These are phyloP conservation scores for Gentiana dahurica DNA, from an alignment of 257 asterid genomes.

Conservation along the genomic window DNA sequence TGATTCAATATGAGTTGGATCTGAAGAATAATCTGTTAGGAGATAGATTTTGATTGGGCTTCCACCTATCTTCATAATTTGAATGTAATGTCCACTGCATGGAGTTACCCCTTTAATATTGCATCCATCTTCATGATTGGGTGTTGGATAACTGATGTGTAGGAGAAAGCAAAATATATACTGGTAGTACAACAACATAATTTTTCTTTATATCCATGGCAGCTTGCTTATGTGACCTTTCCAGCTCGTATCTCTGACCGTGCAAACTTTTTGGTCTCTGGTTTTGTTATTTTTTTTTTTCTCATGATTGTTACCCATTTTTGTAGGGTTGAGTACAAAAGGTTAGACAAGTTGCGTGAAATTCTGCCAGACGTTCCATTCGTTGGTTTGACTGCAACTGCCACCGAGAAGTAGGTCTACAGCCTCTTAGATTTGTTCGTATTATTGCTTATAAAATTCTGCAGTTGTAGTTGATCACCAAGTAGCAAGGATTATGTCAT, in stretches of 20 bases:
- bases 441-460: too few species aligned
- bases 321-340: slow-evolving; percentile 81
- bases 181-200: not conserved
- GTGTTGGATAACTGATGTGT: not conserved
- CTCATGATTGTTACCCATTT: slow-evolving; percentile 4
- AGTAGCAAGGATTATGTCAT: too few species aligned
- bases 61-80: not conserved
- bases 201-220: slow-evolving; percentile 1
- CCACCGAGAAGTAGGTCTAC: slow-evolving; percentile 72
- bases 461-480: too few species aligned
- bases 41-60: too few species aligned
- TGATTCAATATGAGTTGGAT: too few species aligned
- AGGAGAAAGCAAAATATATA: too few species aligned
- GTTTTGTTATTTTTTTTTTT: not conserved
- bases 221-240: not conserved
- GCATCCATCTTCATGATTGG: not conserved
- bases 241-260: not conserved
- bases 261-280: not conserved
- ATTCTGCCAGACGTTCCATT: slow-evolving; percentile 63
- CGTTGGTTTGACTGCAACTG: slow-evolving; percentile 91
- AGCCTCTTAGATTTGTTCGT: slow-evolving; percentile 3
- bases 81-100: not conserved
- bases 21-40: too few species aligned
- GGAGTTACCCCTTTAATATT: not conserved
- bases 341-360: slow-evolving; percentile 63